Evolutionary conservation across 257 asterid genomes (phyloP).

Genomic region (Nicotiana otophora): DNA sequence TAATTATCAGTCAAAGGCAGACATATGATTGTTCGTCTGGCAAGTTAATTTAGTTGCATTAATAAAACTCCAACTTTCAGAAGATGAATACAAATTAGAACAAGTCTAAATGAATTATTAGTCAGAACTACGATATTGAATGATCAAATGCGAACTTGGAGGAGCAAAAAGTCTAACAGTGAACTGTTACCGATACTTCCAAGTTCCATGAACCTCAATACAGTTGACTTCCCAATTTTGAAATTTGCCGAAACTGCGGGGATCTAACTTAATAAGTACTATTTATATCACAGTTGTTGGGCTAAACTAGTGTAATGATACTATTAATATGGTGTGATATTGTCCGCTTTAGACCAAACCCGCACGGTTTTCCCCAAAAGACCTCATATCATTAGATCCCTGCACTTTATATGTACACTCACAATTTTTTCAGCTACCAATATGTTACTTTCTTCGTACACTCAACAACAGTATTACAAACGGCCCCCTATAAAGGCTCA

Average conservation of each 20-base stretch:
- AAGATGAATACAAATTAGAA: neutral
- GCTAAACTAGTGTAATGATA: no score
- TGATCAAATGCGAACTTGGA: neutral
- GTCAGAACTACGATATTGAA: neutral
- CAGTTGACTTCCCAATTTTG: neutral
- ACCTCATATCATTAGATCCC: no score
- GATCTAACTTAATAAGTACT: neutral
- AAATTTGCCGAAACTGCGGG: neutral
- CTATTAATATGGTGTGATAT: no score
- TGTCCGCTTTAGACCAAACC: rapidly evolving
- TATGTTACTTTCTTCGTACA: no score
- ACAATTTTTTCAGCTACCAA: no score
- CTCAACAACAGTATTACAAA: no score
- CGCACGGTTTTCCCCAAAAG: no score
- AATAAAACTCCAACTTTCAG: neutral
- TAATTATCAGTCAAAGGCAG: neutral
- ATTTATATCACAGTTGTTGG: no score
- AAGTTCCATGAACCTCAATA: neutral
- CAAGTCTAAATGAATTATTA: neutral
- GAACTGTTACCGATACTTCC: neutral
- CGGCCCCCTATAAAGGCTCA: no score
- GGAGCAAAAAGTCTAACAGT: neutral
- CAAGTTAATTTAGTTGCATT: neutral
- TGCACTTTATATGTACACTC: no score
- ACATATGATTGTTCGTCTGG: neutral